Evolutionary conservation across 2,329 filamentous ascomycete species (phyloP).

Genomic region (Gaeumannomyces sp.): DNA sequence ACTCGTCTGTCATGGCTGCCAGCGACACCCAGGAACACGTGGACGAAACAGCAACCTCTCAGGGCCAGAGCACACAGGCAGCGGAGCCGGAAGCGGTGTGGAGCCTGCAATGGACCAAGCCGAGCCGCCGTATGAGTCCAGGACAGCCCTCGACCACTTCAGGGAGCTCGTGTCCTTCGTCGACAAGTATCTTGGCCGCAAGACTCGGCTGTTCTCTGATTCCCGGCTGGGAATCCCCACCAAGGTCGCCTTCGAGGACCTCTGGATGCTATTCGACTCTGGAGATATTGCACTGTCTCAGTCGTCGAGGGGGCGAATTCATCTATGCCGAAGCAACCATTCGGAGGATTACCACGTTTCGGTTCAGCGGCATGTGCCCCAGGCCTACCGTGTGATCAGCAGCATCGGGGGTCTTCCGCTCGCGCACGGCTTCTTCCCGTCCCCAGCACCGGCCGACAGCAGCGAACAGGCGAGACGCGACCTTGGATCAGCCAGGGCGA

Average conservation of each 20-base stretch:
- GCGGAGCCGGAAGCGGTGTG: too few species aligned
- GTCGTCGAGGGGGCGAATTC: not conserved
- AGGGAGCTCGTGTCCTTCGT: not conserved
- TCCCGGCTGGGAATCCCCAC: not conserved
- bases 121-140: not conserved
- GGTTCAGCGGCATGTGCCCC: not conserved
- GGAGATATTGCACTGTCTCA: not conserved
- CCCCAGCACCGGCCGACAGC: not conserved
- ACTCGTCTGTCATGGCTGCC: too few species aligned
- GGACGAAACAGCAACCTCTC: too few species aligned
- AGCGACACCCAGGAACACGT: too few species aligned
- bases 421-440: not conserved
- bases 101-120: too few species aligned
- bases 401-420: not conserved
- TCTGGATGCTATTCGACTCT: slow-evolving; percentile 1
- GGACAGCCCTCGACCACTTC: not conserved
- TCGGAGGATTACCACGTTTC: not conserved
- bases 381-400: not conserved
- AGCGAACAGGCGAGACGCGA: not conserved
- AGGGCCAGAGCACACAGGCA: too few species aligned
- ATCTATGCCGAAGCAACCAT: not conserved
- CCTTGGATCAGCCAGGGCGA: not conserved
- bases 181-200: not conserved
- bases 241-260: not conserved
- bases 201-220: not conserved